phyloP scores from a whole-genome alignment of 2,329 filamentous ascomycete species.

The Trichoderma harzianum region DNA sequence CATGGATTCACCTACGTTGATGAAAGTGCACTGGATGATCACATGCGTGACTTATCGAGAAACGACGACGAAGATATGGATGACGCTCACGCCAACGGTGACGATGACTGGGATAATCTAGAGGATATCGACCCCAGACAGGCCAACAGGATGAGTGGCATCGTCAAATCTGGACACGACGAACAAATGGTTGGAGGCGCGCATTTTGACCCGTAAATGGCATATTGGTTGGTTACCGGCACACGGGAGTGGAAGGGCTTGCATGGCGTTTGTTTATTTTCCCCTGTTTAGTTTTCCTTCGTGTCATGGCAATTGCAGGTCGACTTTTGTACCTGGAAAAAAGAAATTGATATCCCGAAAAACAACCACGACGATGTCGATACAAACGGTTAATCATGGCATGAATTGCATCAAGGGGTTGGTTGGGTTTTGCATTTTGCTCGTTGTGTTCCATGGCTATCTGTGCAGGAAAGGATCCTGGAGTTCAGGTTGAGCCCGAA shows the following conservation, averaged over 20 bases:
- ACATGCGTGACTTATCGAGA: slow-evolving; percentile 57
- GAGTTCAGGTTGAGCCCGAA: slow-evolving; percentile 22
- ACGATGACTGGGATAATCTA: slow-evolving; percentile 54
- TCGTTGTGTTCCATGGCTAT: slow-evolving; percentile 22
- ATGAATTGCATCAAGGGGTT: slow-evolving; percentile 37
- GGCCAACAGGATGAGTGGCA: slow-evolving; percentile 61
- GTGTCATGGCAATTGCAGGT: slow-evolving; percentile 21
- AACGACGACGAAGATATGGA: slow-evolving; percentile 59
- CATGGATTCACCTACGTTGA: slow-evolving; percentile 99
- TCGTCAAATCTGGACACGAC: slow-evolving; percentile 56
- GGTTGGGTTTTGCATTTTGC: slow-evolving; percentile 32
- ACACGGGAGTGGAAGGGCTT: not conserved
- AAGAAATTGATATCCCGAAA: slow-evolving; percentile 26
- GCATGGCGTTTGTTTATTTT: slow-evolving; percentile 18
- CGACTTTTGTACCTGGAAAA: slow-evolving; percentile 28
- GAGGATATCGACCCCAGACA: slow-evolving; percentile 52
- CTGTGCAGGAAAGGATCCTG: slow-evolving; percentile 21
- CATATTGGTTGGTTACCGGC: not conserved
- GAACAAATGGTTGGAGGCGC: slow-evolving; percentile 61
- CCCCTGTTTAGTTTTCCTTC: slow-evolving; percentile 25
- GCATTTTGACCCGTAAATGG: slow-evolving; percentile 59
- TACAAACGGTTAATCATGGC: slow-evolving; percentile 33
- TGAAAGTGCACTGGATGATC: slow-evolving; percentile 87
- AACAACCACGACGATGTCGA: slow-evolving; percentile 20
- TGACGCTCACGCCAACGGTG: slow-evolving; percentile 54